Conservation (phyloP, 768 basidiomycete genomes). For the Mycena kentingensis region DNA sequence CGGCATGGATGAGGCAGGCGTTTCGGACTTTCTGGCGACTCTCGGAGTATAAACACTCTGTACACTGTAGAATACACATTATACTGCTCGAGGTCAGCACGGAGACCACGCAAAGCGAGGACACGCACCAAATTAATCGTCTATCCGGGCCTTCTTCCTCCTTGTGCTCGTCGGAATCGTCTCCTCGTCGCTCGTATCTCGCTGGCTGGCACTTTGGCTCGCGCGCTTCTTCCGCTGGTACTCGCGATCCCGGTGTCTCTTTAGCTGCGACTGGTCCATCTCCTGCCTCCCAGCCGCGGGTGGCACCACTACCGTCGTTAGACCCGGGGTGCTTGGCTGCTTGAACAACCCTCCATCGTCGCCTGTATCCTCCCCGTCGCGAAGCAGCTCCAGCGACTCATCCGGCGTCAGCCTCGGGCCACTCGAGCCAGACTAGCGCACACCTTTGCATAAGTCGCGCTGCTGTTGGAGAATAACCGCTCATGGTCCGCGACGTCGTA, state of each 20-base stretch:
- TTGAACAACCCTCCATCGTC: constrained; percentile 59
- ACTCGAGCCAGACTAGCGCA: constrained; percentile 7
- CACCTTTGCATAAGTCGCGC: constrained; percentile 75
- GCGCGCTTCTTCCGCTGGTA: constrained; percentile 81
- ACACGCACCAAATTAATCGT: constrained; percentile 48
- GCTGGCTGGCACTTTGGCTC: constrained; percentile 50
- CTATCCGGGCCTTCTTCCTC: constrained; percentile 70
- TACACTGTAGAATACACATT: constrained; percentile 16
- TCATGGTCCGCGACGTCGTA: constrained; percentile 78
- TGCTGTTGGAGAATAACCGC: constrained; percentile 81
- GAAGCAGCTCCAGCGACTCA: constrained; percentile 75
- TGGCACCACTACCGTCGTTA: constrained; percentile 77
- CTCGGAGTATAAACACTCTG: constrained; percentile 43
- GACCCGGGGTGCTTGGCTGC: constrained; percentile 63
- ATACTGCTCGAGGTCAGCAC: background rate
- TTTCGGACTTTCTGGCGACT: constrained; percentile 55
- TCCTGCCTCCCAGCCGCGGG: constrained; percentile 72
- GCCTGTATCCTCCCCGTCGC: constrained; percentile 70
- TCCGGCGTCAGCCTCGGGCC: constrained; percentile 12
- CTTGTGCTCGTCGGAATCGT: constrained; percentile 48
- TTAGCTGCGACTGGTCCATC: constrained; percentile 69
- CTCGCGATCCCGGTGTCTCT: constrained; percentile 77
- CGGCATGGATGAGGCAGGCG: constrained; percentile 53
- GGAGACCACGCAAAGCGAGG: background rate
- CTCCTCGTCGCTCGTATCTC: constrained; percentile 78